Percentiles rank a stretch among this genome's conserved stretches.
These are phyloP conservation scores for Aspergillus sp. DNA, from an alignment of 2,329 filamentous ascomycete genomes.

Conservation along the genomic window DNA sequence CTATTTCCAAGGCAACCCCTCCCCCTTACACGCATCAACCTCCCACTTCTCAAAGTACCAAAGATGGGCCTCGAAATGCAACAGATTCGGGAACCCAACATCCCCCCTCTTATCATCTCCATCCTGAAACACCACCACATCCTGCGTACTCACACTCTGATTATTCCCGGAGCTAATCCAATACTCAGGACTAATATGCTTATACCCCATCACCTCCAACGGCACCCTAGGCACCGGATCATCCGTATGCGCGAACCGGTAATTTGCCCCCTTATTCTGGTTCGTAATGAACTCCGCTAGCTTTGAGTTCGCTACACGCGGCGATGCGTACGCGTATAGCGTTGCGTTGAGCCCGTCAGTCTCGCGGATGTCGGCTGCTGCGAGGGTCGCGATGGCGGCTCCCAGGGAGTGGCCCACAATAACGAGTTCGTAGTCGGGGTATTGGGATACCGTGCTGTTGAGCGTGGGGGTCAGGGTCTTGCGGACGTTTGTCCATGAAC, in stretches of 20 bases:
- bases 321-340: conserved; percentile 68
- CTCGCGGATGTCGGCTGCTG: conserved; percentile 57
- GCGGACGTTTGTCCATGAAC: conserved; percentile 44
- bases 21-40: conserved; percentile 22
- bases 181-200: conserved; percentile 71
- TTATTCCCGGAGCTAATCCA: conserved; percentile 51
- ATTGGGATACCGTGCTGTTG: conserved; percentile 16
- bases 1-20: conserved; percentile 1
- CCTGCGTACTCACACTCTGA: conserved; percentile 19
- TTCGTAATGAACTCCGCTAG: conserved; percentile 58
- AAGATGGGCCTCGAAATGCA: conserved; percentile 23
- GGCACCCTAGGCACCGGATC: conserved; percentile 72
- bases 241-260: conserved; percentile 66
- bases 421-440: conserved; percentile 44
- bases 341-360: conserved; percentile 51
- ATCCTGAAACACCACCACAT: conserved; percentile 27
- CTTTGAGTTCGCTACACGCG: conserved; percentile 62
- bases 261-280: conserved; percentile 57
- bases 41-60: conserved; percentile 28
- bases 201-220: conserved; percentile 61
- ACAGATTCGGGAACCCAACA: conserved; percentile 21
- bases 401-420: conserved; percentile 68
- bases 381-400: conserved; percentile 64
- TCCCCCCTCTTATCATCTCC: conserved; percentile 29
- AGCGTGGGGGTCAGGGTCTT: conserved; percentile 41